phyloP scores from a whole-genome alignment of 768 basidiomycete genomes.

The Suillus tomentosus region DNA sequence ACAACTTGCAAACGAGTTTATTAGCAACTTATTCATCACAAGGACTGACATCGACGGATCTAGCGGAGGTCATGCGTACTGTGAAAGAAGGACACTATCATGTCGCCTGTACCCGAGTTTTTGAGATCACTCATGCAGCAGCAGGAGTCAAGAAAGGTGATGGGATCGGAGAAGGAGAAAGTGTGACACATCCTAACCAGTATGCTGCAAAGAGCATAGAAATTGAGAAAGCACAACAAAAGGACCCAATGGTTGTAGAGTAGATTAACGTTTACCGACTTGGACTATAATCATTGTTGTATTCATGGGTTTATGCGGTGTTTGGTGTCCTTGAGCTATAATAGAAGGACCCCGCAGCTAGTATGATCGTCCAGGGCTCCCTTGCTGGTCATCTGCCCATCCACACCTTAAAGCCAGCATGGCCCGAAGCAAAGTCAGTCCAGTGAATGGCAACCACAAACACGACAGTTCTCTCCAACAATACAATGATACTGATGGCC shows the following conservation, averaged over 20 bases:
- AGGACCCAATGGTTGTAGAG: conserved; percentile 48
- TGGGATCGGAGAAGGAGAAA: conserved; percentile 83
- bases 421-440: conserved; percentile 33
- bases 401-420: conserved; percentile 19
- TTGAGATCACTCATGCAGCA: conserved; percentile 84
- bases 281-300: neutral
- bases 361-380: conserved; percentile 28
- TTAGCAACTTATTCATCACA: conserved; percentile 64
- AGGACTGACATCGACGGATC: conserved; percentile 65
- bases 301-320: conserved; percentile 22
- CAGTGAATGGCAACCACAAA: conserved; percentile 21
- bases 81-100: conserved; percentile 87
- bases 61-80: conserved; percentile 79
- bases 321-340: neutral
- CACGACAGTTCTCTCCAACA: conserved; percentile 55
- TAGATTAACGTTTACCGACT: neutral
- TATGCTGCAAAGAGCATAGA: conserved; percentile 78
- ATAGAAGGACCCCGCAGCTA: neutral
- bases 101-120: conserved; percentile 95
- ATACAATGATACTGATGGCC: conserved; percentile 88
- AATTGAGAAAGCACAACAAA: conserved; percentile 48
- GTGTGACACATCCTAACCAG: conserved; percentile 93
- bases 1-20: conserved; percentile 80
- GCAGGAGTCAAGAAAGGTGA: conserved; percentile 84
- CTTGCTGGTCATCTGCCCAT: conserved; percentile 22